Conservation (phyloP, 2,329 filamentous ascomycete genomes). For the Hypoxylon sp. region DNA sequence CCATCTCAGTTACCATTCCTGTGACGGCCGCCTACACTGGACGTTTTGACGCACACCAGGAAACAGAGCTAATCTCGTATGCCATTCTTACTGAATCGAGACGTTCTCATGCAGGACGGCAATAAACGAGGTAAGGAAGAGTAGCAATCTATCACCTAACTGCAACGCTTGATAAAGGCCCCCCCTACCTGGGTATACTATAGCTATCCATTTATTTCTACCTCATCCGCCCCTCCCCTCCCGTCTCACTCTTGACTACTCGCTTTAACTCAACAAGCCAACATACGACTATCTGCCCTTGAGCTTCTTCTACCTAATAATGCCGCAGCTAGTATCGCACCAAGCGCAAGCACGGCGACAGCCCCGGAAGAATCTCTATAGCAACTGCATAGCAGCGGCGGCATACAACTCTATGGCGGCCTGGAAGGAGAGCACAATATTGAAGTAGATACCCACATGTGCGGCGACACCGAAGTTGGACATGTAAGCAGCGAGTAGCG, state of each 20-base stretch:
- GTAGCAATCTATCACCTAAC: no score
- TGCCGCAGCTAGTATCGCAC: slow-evolving; percentile 56
- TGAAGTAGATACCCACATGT: slow-evolving; percentile 71
- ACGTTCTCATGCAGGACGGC: no score
- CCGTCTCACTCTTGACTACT: background rate
- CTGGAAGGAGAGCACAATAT: slow-evolving; percentile 83
- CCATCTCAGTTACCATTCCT: background rate
- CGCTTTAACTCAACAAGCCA: background rate
- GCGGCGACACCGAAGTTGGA: slow-evolving; percentile 76
- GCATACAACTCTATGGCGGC: slow-evolving; percentile 73
- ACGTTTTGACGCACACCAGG: background rate
- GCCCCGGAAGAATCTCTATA: slow-evolving; percentile 57
- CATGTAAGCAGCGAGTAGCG: slow-evolving; percentile 74
- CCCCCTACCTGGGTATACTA: no score
- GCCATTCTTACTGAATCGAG: background rate
- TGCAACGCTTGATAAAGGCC: no score
- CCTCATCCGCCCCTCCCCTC: background rate
- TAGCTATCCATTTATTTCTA: background rate
- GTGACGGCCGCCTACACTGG: no score
- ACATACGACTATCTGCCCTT: slow-evolving; percentile 43
- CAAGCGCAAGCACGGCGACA: slow-evolving; percentile 51
- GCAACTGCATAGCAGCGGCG: slow-evolving; percentile 72
- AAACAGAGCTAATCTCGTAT: background rate
- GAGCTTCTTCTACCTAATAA: slow-evolving; percentile 69
- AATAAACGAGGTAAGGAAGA: no score